Evolutionary conservation across 108 stramenopile species (phyloP), one percentile per base, ranked within the genome.

Genomic region (Parietichytrium sp.): DNA sequence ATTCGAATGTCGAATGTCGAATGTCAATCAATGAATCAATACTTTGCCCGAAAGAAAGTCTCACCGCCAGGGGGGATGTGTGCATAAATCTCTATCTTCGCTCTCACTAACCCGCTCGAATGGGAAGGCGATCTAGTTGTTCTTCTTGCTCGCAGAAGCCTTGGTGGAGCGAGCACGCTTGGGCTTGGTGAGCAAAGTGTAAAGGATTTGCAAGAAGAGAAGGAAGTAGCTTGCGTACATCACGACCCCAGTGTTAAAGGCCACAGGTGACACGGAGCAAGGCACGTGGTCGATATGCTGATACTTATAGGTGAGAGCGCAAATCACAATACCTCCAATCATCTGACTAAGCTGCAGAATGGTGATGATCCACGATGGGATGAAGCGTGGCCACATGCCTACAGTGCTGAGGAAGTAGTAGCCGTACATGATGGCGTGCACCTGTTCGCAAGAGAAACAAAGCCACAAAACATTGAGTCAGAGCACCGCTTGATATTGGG

Each of bases 401-500:
- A 95, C 84, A 23, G 97, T 95, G 93, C 94, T 94, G 48, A 97
- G 89, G 80, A 92, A 95, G 92, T 97, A 99, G 85, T 99, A 99
- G 26, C 91, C 88, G 91, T 99, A 99, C 99, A 99, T 99, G 78
- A 96, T 84, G 36, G 96, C 94, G 80, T 99, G 99, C 20, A 98
- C 99, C 55, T n/a, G n/a, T n/a, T n/a, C n/a, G n/a, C n/a, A n/a
- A n/a, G n/a, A n/a, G n/a, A n/a, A n/a, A n/a, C n/a, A n/a, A n/a
- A n/a, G n/a, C n/a, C n/a, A n/a, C n/a, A n/a, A n/a, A n/a, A n/a
- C n/a, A n/a, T n/a, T n/a, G n/a, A n/a, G n/a, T n/a, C n/a, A n/a
- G n/a, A n/a, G n/a, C n/a, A n/a, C n/a, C n/a, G n/a, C n/a, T n/a
- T n/a, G n/a, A n/a, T n/a, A n/a, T n/a, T n/a, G n/a, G n/a, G n/a